Evolutionary conservation across 805 yeast species (phyloP), one percentile per base, ranked within the genome.

Genomic region (Cyberlindnera subsufficiens): DNA sequence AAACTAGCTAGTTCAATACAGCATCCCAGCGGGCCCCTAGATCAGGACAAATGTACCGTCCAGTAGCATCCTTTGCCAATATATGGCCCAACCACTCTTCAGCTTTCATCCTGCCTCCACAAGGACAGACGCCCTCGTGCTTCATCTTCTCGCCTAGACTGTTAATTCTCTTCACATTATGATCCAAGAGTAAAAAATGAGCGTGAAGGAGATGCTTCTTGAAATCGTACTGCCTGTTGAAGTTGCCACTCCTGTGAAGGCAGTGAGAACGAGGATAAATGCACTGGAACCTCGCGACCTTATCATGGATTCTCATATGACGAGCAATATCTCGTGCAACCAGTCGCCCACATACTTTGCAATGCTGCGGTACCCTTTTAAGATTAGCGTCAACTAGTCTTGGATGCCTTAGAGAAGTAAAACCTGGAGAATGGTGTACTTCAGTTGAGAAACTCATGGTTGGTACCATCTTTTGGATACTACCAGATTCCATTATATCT

Each of bases 171-270:
- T 43, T 50, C 1, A 45, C 54, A 5, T 65, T 63, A n/a, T 50
- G 50, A 45, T 75, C 66, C 49, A 77, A 80, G 54, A 78, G 78
- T 37, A 56, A 58, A 55, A 80, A 80, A 50, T 80, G 87, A 42
- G 72, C 65, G 54, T 79, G 80, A 33, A 80, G 61, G 42, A 80
- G 59, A 55, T 80, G 87, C 54, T 80, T 80, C 55, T 80, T 80
- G 65, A 67, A 78, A 57, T 80, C 87, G 58, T 80, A 80, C 5
- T 82, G 83, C 37, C 87, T 65, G 60, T 80, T 80, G 64, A 80
- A 80, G 53, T 67, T 74, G 22, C 84, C 80, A n/a, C 78, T 68
- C 53, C 72, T 77, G 55, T 80, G 86, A 4, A 70, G 61, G 53
- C 86, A 80, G 35, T 61, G 60, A n/a, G 61, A 61, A 38, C 71